phyloP scores from a whole-genome alignment of 192 early-diverging fungal genomes.

The Pilobolus umbonatus region DNA sequence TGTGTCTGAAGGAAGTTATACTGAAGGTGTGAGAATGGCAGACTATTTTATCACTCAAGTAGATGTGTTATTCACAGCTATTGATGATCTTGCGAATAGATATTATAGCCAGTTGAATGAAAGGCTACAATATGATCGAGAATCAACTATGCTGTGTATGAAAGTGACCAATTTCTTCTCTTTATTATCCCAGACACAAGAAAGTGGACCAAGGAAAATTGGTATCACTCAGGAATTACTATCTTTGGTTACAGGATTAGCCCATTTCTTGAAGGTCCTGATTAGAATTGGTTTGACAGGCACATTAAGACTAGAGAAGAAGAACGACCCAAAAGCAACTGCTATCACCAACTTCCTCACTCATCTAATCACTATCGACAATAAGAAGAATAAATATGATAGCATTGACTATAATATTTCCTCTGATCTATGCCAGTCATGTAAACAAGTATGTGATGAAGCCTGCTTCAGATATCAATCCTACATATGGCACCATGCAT shows the following conservation, averaged over 20 bases:
- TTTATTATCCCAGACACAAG: constrained; percentile 75
- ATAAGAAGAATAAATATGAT: constrained; percentile 3
- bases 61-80: constrained; percentile 73
- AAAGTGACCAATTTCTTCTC: constrained; percentile 92
- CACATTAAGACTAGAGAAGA: constrained; percentile 72
- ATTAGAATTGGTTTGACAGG: constrained; percentile 88
- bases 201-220: constrained; percentile 46
- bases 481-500: constrained; percentile 76
- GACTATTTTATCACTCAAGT: constrained; percentile 80
- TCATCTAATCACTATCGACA: constrained; percentile 63
- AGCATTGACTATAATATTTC: constrained; percentile 38
- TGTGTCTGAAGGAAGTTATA: constrained; percentile 67
- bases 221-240: constrained; percentile 86
- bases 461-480: constrained; percentile 68
- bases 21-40: constrained; percentile 70
- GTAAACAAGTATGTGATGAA: constrained; percentile 75
- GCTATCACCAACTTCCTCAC: constrained; percentile 70
- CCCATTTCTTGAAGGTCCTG: constrained; percentile 88
- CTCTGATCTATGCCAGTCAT: constrained; percentile 77
- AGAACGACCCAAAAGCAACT: constrained; percentile 11
- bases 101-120: constrained; percentile 23
- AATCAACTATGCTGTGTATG: constrained; percentile 92
- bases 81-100: constrained; percentile 72
- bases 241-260: constrained; percentile 82
- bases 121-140: constrained; percentile 65